A percentile compares a stretch with the other conserved stretches of the same genome.
Evolutionary conservation across 257 asterid genomes (phyloP).

Genomic region (Eustoma russellianum): DNA sequence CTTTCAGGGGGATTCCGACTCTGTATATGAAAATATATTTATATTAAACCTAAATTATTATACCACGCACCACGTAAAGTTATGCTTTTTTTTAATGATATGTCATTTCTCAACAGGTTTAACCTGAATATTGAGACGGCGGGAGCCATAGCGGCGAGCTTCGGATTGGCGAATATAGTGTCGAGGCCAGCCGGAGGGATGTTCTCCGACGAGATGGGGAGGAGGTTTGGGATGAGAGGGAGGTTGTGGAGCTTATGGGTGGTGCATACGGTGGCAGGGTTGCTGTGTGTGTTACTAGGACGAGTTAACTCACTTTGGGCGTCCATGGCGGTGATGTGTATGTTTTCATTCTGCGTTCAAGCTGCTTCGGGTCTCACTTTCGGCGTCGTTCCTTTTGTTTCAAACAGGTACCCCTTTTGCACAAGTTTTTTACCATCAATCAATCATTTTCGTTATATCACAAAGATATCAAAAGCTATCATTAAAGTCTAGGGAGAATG

Average conservation of each 20-base stretch:
- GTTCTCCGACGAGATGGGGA: constrained; percentile 44
- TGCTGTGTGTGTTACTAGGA: constrained; percentile 28
- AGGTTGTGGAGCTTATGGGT: constrained; percentile 61
- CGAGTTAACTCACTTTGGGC: constrained; percentile 27
- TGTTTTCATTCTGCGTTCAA: constrained; percentile 45
- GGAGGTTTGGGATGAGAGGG: constrained; percentile 53
- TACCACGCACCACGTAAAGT: no score
- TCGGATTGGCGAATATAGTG: constrained; percentile 41
- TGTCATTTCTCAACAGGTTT: constrained; percentile 44
- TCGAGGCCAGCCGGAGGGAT: constrained; percentile 54
- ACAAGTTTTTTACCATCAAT: no score
- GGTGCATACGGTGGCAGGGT: constrained; percentile 40
- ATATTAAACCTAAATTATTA: no score
- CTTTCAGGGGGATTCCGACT: no score
- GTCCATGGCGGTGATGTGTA: constrained; percentile 38
- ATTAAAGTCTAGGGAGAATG: no score
- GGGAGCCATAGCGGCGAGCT: constrained; percentile 50
- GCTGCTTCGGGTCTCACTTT: constrained; percentile 59
- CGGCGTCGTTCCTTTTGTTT: constrained; percentile 70
- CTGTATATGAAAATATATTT: no score
- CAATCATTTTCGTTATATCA: no score
- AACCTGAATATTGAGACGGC: constrained; percentile 29
- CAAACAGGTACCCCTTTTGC: constrained; percentile 61
- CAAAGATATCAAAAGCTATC: no score
- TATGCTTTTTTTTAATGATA: no score